Evolutionary conservation across 208 protist species (phyloP).

Genomic region (Vickermania spadyakhi): DNA sequence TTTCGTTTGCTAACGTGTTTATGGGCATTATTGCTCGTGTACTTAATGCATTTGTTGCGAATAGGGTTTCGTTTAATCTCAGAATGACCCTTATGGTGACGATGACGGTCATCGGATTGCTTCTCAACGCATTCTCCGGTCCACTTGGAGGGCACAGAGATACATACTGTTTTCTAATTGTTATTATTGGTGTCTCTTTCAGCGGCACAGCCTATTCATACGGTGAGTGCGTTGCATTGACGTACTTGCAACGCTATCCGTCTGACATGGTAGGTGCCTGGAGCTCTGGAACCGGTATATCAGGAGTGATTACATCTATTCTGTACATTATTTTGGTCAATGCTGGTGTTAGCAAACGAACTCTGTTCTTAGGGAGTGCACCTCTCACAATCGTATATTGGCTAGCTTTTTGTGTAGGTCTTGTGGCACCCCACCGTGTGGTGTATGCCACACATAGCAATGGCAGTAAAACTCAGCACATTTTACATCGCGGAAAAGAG

Average conservation of each 20-base stretch:
- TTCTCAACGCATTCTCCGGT: constrained; percentile 56
- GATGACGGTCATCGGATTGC: constrained; percentile 50
- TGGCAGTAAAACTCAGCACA: not conserved
- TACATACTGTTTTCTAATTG: constrained; percentile 40
- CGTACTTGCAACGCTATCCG: constrained; percentile 76
- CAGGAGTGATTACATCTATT: constrained; percentile 66
- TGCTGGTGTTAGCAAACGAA: constrained; percentile 28
- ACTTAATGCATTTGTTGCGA: constrained; percentile 68
- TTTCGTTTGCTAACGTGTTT: constrained; percentile 73
- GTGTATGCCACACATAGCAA: constrained; percentile 12
- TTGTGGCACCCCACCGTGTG: constrained; percentile 40
- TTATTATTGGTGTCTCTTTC: constrained; percentile 62
- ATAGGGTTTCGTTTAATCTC: constrained; percentile 56
- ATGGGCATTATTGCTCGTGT: constrained; percentile 71
- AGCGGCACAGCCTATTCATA: constrained; percentile 54
- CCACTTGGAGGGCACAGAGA: constrained; percentile 38
- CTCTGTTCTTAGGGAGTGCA: constrained; percentile 65
- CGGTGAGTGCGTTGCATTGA: constrained; percentile 69
- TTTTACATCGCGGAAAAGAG: constrained; percentile 23
- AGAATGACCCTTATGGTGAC: constrained; percentile 49
- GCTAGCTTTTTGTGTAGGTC: constrained; percentile 53
- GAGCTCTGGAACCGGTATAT: constrained; percentile 82
- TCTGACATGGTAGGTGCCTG: constrained; percentile 72
- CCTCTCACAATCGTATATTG: constrained; percentile 60
- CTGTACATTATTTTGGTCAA: constrained; percentile 62